A percentile compares a stretch with the other conserved stretches of the same genome.
These are phyloP conservation scores for Rhododendron williamsianum DNA, from an alignment of 148 eudicot species.

Conservation along the genomic window DNA sequence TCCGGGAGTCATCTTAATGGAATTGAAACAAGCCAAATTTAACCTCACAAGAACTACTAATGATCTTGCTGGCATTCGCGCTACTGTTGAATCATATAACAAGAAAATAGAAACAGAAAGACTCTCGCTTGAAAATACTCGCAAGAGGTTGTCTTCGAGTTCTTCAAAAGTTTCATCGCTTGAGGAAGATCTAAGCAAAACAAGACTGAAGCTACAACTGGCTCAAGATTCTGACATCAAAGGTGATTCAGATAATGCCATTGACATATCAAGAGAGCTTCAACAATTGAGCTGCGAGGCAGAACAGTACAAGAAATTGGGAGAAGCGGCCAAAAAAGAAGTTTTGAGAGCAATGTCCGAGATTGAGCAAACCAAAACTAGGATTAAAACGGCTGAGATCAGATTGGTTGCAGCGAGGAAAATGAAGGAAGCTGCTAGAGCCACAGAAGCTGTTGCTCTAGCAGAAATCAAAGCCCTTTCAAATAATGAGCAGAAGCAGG, in stretches of 20 bases:
- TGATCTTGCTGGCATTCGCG: conserved; percentile 76
- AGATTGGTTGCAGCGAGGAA: conserved; percentile 73
- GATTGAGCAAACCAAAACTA: conserved; percentile 63
- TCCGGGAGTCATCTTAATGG: conserved; percentile 63
- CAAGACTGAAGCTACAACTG: conserved; percentile 37
- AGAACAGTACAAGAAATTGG: conserved; percentile 64
- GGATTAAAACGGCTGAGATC: conserved; percentile 69
- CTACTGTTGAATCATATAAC: conserved; percentile 64
- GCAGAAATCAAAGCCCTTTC: conserved; percentile 81
- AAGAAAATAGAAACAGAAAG: conserved; percentile 76
- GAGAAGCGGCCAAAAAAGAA: conserved; percentile 63
- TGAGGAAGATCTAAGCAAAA: conserved; percentile 60
- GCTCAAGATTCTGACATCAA: conserved; percentile 22
- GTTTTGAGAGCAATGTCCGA: conserved; percentile 57
- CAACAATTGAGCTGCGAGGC: conserved; percentile 66
- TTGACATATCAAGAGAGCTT: conserved; percentile 52
- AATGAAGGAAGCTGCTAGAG: conserved; percentile 89
- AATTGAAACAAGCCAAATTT: conserved; percentile 78
- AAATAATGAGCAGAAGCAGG: conserved; percentile 29
- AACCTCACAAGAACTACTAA: conserved; percentile 73
- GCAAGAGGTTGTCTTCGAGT: conserved; percentile 62
- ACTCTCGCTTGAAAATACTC: conserved; percentile 67
- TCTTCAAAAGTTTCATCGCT: conserved; percentile 59
- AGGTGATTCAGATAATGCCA: conserved; percentile 23
- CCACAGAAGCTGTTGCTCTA: conserved; percentile 79